Evolutionary conservation across 2,329 filamentous ascomycete genomes (phyloP).

Genomic region (Teratosphaeria destructans): DNA sequence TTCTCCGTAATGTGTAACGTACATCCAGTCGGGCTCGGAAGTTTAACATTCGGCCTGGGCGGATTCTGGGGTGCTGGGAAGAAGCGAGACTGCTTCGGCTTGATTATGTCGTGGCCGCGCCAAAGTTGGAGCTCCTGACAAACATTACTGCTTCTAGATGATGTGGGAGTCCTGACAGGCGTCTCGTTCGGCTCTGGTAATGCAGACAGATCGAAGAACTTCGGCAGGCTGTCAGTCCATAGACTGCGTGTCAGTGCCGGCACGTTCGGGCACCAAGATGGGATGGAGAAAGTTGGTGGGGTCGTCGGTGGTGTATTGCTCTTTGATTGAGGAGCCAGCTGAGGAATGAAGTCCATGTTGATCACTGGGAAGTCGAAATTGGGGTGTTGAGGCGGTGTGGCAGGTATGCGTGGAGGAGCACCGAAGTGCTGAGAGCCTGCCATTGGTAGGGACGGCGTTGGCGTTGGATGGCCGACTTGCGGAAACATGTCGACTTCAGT

Average conservation of each 20-base stretch:
- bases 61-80: constrained; percentile 12
- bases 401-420: constrained; percentile 4
- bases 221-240: constrained; percentile 14
- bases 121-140: constrained; percentile 14
- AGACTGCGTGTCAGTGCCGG: constrained; percentile 14
- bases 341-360: constrained; percentile 11
- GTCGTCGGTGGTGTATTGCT: constrained; percentile 3
- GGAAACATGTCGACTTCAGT: constrained; percentile 11
- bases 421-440: not conserved
- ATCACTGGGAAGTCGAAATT: constrained; percentile 13
- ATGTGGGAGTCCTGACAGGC: not conserved
- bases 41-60: constrained; percentile 12
- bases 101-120: constrained; percentile 4
- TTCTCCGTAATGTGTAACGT: constrained; percentile 12
- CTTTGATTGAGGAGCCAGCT: constrained; percentile 3
- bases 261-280: constrained; percentile 19
- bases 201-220: constrained; percentile 19
- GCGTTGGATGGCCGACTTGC: not conserved
- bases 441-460: not conserved
- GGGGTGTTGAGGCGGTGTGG: constrained; percentile 16
- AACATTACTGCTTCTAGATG: not conserved
- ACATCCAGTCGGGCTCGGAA: constrained; percentile 11
- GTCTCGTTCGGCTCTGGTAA: constrained; percentile 12
- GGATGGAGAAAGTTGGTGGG: constrained; percentile 8
- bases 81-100: constrained; percentile 20